Percentiles rank a stretch among this genome's conserved stretches.
phyloP scores from a whole-genome alignment of 257 asterid genomes.

The Primulina tabacum region DNA sequence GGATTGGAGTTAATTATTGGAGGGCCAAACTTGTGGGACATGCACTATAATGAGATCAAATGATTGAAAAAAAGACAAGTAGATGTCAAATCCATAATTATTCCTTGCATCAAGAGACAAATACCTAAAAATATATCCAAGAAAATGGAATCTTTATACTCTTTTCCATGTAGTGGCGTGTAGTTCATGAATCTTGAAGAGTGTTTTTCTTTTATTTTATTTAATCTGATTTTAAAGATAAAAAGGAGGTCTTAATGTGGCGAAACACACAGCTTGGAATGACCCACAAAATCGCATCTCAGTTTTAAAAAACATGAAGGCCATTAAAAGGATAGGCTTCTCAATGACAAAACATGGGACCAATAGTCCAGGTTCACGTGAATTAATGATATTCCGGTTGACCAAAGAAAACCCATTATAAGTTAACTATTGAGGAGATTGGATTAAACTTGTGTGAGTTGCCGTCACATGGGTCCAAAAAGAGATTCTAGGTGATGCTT shows the following conservation, averaged over 20 bases:
- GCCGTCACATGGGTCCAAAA: background rate
- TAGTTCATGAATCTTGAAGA: conserved; percentile 25
- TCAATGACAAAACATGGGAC: background rate
- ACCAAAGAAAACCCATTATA: background rate
- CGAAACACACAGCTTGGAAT: background rate
- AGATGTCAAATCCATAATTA: background rate
- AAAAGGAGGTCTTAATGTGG: conserved; percentile 31
- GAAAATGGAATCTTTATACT: background rate
- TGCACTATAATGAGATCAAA: conserved; percentile 49
- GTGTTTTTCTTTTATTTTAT: conserved; percentile 11
- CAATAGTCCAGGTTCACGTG: background rate
- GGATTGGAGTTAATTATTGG: conserved; percentile 27
- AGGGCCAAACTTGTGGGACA: conserved; percentile 44
- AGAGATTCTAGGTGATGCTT: background rate
- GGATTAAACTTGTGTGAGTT: background rate
- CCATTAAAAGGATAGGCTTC: background rate
- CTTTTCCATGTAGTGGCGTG: background rate
- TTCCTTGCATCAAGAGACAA: background rate
- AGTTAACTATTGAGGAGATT: background rate
- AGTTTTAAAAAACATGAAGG: background rate
- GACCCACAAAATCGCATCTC: background rate
- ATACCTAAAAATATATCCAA: background rate
- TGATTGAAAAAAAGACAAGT: conserved; percentile 32
- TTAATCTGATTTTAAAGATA: conserved; percentile 35
- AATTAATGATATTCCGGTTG: background rate